Conservation (phyloP, 768 basidiomycete species). For the Rhizopogon vulgaris region DNA sequence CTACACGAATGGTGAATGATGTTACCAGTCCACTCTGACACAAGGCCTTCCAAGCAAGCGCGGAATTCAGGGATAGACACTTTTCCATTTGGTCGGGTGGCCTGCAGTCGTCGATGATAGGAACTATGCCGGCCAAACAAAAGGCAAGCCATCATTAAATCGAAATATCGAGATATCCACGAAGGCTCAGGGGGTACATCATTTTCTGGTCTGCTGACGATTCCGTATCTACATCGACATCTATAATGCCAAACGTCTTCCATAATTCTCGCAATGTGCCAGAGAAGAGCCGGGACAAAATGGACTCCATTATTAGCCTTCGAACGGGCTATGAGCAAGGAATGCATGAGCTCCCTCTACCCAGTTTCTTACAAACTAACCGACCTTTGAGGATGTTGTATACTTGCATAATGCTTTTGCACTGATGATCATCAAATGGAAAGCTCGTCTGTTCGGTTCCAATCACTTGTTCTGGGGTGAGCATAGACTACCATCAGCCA, state of each 20-base stretch:
- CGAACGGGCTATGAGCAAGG: background rate
- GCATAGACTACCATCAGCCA: background rate
- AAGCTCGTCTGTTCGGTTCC: slow-evolving; percentile 5
- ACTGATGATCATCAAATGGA: slow-evolving; percentile 15
- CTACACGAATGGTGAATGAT: background rate
- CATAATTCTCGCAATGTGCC: slow-evolving; percentile 16
- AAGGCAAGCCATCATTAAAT: slow-evolving; percentile 10
- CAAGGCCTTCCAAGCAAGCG: slow-evolving; percentile 11
- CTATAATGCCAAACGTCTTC: background rate
- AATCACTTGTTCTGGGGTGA: background rate
- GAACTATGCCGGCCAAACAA: slow-evolving; percentile 14
- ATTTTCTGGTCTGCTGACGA: background rate
- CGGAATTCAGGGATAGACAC: slow-evolving; percentile 12
- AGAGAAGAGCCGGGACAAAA: slow-evolving; percentile 10
- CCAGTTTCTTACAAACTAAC: background rate
- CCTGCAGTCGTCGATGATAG: slow-evolving; percentile 14
- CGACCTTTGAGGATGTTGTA: slow-evolving; percentile 15
- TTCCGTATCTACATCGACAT: slow-evolving; percentile 4
- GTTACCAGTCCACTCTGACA: slow-evolving; percentile 21
- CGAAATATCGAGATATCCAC: slow-evolving; percentile 1
- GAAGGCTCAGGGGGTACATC: background rate
- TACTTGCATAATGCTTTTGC: slow-evolving; percentile 9
- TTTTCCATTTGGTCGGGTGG: slow-evolving; percentile 7
- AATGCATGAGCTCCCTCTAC: background rate
- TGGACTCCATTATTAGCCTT: background rate